A percentile compares a stretch with the other conserved stretches of the same genome.
Evolutionary conservation across 345 rosid genomes (phyloP).

Genomic region (Populus deltoides): DNA sequence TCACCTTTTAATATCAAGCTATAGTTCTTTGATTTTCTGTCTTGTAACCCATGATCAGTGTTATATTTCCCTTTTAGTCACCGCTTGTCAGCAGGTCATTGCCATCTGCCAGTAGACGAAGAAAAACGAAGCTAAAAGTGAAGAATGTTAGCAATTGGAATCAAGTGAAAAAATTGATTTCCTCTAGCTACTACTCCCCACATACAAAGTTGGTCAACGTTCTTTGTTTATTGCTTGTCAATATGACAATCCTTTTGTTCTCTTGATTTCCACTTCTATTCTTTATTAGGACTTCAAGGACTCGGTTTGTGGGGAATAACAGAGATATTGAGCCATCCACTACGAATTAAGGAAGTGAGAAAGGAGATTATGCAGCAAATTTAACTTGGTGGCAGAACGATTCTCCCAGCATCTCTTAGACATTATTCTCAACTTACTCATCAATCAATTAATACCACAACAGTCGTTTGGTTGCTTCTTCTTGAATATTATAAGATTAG

Average conservation of each 20-base stretch:
- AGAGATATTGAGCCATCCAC: conserved; percentile 10
- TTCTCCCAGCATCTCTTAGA: conserved; percentile 20
- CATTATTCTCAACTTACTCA: not conserved
- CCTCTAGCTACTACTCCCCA: not conserved
- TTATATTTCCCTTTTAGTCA: not conserved
- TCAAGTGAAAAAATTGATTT: not conserved
- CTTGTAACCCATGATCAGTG: not conserved
- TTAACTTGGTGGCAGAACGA: conserved; percentile 6
- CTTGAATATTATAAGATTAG: not conserved
- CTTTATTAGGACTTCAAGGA: not conserved
- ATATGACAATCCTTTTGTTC: not conserved
- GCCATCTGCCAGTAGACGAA: not conserved
- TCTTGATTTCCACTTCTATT: conserved; percentile 10
- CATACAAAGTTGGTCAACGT: not conserved
- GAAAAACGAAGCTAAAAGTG: not conserved
- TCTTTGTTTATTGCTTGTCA: not conserved
- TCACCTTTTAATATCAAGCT: conserved; percentile 7
- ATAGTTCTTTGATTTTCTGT: not conserved
- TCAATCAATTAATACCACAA: not conserved
- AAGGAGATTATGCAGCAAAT: conserved; percentile 29
- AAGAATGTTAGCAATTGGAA: not conserved
- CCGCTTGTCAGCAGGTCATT: not conserved
- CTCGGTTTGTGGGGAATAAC: conserved; percentile 16
- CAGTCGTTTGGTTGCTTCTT: conserved; percentile 12
- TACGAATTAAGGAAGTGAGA: conserved; percentile 1